Conservation (phyloP, 2,329 filamentous ascomycete genomes). For the Phaeosphaeria sp. region DNA sequence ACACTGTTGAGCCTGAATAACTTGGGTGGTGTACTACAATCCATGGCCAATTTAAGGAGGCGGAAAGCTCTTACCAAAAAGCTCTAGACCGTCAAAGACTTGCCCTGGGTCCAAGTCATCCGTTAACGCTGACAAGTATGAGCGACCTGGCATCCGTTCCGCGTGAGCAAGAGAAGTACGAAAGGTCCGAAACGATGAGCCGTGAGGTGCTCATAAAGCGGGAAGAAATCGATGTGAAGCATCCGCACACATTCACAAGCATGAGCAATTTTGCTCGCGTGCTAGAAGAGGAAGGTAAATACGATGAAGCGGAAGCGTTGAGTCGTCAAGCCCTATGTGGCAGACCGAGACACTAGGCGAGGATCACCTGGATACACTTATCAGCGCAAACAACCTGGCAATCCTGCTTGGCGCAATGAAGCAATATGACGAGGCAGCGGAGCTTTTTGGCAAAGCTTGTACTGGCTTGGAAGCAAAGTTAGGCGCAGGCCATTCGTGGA, state of each 20-base stretch:
- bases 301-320: background rate
- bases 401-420: background rate
- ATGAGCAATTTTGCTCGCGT: background rate
- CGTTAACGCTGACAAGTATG: conserved; percentile 7
- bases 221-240: background rate
- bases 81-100: conserved; percentile 11
- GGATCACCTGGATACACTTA: background rate
- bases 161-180: background rate
- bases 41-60: conserved; percentile 8
- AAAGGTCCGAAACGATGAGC: background rate
- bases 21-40: conserved; percentile 6
- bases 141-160: conserved; percentile 6
- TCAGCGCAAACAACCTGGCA: background rate
- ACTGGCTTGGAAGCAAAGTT: background rate
- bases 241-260: background rate
- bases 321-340: background rate
- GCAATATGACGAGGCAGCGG: background rate
- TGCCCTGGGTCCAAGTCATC: conserved; percentile 8
- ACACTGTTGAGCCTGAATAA: conserved; percentile 8
- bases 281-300: conserved; percentile 3
- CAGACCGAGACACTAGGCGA: background rate
- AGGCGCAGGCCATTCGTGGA: background rate
- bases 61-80: conserved; percentile 11
- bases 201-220: background rate
- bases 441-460: background rate